phyloP scores from a whole-genome alignment of 2,329 filamentous ascomycete genomes.

The Paecilomyces niveus region DNA sequence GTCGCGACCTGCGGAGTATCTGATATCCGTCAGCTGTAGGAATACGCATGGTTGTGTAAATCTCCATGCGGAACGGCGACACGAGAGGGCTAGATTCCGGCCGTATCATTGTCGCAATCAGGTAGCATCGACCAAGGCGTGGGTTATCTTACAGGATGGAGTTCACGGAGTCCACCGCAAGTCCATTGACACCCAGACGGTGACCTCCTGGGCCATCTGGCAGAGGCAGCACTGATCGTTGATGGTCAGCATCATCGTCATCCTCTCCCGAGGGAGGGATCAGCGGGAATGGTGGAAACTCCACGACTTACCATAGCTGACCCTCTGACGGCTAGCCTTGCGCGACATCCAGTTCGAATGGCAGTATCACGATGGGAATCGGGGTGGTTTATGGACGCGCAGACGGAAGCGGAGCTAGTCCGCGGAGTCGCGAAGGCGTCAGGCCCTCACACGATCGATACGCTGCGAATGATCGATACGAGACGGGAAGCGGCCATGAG shows the following conservation, averaged over 20 bases:
- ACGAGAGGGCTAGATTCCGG: slow-evolving; percentile 13
- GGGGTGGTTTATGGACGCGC: neutral
- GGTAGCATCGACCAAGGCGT: slow-evolving; percentile 3
- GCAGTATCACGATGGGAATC: slow-evolving; percentile 13
- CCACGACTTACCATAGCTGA: slow-evolving; percentile 57
- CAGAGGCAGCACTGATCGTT: slow-evolving; percentile 58
- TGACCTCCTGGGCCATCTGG: slow-evolving; percentile 74
- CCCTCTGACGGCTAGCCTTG: slow-evolving; percentile 59
- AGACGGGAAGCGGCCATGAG: neutral
- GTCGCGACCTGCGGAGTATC: slow-evolving; percentile 92
- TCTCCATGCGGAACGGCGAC: slow-evolving; percentile 8
- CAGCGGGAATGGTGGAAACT: neutral
- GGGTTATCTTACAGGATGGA: slow-evolving; percentile 67
- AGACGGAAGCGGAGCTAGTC: slow-evolving; percentile 18
- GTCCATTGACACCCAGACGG: slow-evolving; percentile 86
- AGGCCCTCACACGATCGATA: neutral
- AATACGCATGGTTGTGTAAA: neutral
- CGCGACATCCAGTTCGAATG: slow-evolving; percentile 49
- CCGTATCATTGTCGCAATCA: slow-evolving; percentile 3
- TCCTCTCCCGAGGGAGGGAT: neutral
- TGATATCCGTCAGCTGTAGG: slow-evolving; percentile 1
- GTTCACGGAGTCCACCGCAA: slow-evolving; percentile 76
- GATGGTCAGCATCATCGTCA: slow-evolving; percentile 5
- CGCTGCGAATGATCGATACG: neutral
- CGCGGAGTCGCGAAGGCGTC: slow-evolving; percentile 6